Base-by-base conservation (phyloP, 495 filamentous ascomycete genomes). In the Symbiotaphrina buchneri region DNA sequence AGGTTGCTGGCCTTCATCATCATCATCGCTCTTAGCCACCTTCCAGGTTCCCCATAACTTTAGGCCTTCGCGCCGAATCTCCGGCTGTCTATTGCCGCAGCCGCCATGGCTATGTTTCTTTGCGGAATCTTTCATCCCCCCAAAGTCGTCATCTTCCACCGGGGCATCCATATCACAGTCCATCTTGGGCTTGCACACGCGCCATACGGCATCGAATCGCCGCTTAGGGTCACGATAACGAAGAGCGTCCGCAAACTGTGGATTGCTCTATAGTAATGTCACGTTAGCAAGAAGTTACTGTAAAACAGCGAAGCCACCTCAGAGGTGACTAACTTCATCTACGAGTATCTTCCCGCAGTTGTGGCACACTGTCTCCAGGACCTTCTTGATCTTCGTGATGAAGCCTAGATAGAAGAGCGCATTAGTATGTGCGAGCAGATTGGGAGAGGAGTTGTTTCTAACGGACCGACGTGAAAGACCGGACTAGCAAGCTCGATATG, bases 331-430 rank as follows among this genome's bases (percentile, higher is more conserved):
- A 68, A 94, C 85, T 70, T 74, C 74, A 63, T 93, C 82, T 47
- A 78, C 70, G 53, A 87, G 63, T 41, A 95, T 75, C 63, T 81
- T 93, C 50, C 82, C 80, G 60, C 87, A 99, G 54, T 87, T 92
- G 55, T 87, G 84, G 63, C 87, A 99, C 46, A 95, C 84, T 20
- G 77, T 82, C 63, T 99, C 87, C 40, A 99, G 61, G 35, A 99
- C 59, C 59, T 93, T 95, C 67, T 99, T 95, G 44, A 84, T 81
- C 55, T 94, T 93, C 40, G 74, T 83, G 53, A 99, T 71, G 53
- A 93, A 97, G 39, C 87, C 74, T 77, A 41, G 7, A 35, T 10
- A 24, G 22, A 27, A 20, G 33, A 34, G 10, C 35, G 47, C 63
- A 37, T 61, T 52, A n/a, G n/a, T n/a, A n/a, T n/a, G n/a, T n/a